Conservation (phyloP, 169 alveolate species). For the Toxoplasma gondii region DNA sequence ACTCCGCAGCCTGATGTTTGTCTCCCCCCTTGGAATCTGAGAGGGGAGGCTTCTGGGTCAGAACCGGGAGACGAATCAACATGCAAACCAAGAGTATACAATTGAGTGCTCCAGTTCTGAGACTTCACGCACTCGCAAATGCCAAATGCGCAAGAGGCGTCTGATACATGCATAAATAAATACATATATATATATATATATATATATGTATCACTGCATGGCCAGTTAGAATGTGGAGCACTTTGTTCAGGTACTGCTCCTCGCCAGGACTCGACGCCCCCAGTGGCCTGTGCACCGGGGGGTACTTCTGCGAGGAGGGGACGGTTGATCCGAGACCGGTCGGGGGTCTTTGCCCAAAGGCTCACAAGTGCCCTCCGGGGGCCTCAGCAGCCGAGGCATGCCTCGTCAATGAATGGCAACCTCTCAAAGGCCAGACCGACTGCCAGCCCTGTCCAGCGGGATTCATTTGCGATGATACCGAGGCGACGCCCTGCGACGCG, state of each 20-base stretch:
- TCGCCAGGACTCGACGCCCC: conserved; percentile 40
- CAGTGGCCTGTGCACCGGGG: conserved; percentile 73
- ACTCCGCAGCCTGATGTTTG: too few relatives aligned
- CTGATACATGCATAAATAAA: too few relatives aligned
- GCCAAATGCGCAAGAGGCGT: too few relatives aligned
- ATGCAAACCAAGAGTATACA: too few relatives aligned
- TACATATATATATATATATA: too few relatives aligned
- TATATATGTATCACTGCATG: too few relatives aligned
- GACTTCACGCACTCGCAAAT: too few relatives aligned
- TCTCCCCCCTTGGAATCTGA: too few relatives aligned
- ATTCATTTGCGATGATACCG: background rate
- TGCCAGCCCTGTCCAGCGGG: conserved; percentile 1
- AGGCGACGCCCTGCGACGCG: background rate
- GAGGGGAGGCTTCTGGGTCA: too few relatives aligned
- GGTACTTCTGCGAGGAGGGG: conserved; percentile 74
- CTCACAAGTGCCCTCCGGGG: background rate
- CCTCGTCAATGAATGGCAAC: background rate
- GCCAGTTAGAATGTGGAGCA: too few relatives aligned
- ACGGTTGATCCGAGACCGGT: background rate
- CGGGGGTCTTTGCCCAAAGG: background rate
- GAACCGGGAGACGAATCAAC: too few relatives aligned
- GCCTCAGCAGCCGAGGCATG: background rate
- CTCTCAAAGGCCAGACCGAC: background rate
- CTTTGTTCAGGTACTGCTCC: conserved; percentile 53
- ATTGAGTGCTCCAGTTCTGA: too few relatives aligned